Evolutionary conservation across 306 rosid species (phyloP), one percentile per base, ranked within the genome.

Genomic region (Quercus alba): DNA sequence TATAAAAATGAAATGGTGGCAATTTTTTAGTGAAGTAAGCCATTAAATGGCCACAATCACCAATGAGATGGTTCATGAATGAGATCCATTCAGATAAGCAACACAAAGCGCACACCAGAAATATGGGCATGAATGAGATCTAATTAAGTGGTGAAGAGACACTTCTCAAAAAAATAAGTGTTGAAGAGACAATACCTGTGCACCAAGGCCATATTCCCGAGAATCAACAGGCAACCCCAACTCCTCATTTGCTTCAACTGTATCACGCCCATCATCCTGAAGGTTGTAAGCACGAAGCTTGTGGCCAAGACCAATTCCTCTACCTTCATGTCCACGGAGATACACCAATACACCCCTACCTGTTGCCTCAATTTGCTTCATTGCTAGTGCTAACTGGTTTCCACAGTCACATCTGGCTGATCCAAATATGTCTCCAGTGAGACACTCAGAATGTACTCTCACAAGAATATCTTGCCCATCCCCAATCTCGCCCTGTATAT

Each of bases 301-400:
- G 88, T 92, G 93, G 58, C 80, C 94, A 64, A 88, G 81, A 69
- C 92, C 94, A 30, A 91, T 86, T 38, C 97, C 92, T 14, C 87
- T 85, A 55, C 95, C 97, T 80, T 93, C 92, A 38, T 87, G 91
- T 31, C 96, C 97, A 3, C 94, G 87, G 51, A 93, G 94, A 85
- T 90, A 93, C 54, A 90, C 80, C 71, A 90, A 79, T 46, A 86
- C 92, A 72, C 96, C 97, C 84, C 91, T 81, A 6, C 96, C 94
- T 64, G 81, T 88, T 19, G 81, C 91, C 82, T 92, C 97, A 62
- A 92, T 89, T 77, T 90, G 91, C 81, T 88, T 70, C 92, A 93
- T 86, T 52, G 97, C 91, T 66, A 83, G 77, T 59, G 80, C 86
- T 75, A 93, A 71, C 82, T 93, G 92, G 74, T 81, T 85, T 69